Evolutionary conservation across 192 early-diverging fungal genomes (phyloP), one percentile per base, ranked within the genome.

Genomic region (Phlyctochytrium planicorne): DNA sequence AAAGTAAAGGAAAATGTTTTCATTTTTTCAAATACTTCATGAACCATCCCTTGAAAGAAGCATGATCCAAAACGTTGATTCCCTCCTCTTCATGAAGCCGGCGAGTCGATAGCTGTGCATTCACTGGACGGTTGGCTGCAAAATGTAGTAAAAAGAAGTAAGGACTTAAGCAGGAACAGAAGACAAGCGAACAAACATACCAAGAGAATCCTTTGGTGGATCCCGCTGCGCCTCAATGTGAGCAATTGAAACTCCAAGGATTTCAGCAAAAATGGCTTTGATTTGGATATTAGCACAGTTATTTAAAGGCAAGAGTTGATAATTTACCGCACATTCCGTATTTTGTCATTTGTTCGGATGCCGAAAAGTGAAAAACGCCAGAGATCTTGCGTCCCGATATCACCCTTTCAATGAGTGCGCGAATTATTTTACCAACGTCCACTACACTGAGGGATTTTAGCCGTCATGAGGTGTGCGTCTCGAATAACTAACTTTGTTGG

Each of bases 281-380:
- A 29, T 35, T 17, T 23, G 30, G 68, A n/a, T 3, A 1, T 67
- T 52, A 70, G 34, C 4, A 10, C 0, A 52, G 30, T 29, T 27
- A 40, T 52, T 27, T 20, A 14, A 23, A 55, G 12, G 31, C 34
- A 67, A 53, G 17, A 27, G 60, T 0, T 32, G 14, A 62, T 34
- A 20, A 69, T 77, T 66, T 81, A 87, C 88, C 67, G 68, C 87
- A 87, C 70, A 92, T 90, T 59, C 81, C 70, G 62, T 92, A 92
- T 71, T 92, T 92, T 1, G 87, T 89, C 52, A 79, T 82, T 37
- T 67, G 60, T 52, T 89, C 85, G 35, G 86, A 72, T 16, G 68
- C 81, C 25, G 77, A 82, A 69, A 88, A 92, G 61, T 92, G 90
- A 33, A 78, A 84, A 1, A 84, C 74, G 1, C 88, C 89, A 2